Percentiles rank a stretch among this genome's conserved stretches.
Conservation (phyloP, 139 green algal species). For the Micractinium sp. region DNA sequence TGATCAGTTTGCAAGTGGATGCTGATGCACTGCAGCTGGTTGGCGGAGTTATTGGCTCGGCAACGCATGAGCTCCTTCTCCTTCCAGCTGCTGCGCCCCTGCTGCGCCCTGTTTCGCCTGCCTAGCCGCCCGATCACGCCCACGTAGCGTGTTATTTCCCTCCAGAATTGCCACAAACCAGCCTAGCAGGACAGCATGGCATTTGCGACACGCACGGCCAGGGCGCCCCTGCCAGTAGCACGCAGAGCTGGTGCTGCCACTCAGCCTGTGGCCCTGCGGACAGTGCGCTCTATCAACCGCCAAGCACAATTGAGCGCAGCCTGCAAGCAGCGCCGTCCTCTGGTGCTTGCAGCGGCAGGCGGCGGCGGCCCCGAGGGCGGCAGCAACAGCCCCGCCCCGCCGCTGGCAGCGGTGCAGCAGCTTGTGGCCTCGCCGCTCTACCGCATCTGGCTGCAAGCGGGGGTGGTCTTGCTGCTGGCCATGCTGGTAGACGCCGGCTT, state of each 20-base stretch:
- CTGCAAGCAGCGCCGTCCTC: background rate
- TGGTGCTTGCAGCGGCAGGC: background rate
- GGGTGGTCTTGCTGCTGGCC: slow-evolving; percentile 24
- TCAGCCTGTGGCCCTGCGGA: background rate
- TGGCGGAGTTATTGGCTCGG: background rate
- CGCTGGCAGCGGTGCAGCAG: background rate
- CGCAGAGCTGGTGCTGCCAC: background rate
- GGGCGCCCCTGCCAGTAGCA: background rate
- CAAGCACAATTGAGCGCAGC: background rate
- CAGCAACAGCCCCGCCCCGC: background rate
- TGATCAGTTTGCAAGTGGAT: background rate
- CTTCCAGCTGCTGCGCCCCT: background rate
- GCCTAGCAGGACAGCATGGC: background rate
- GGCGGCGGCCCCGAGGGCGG: background rate
- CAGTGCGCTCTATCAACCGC: too few species aligned
- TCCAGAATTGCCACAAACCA: background rate
- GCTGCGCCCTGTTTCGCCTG: background rate
- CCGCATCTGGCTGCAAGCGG: slow-evolving; percentile 6
- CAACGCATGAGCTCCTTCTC: background rate
- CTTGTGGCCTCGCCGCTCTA: slow-evolving; percentile 11
- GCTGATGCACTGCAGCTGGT: background rate
- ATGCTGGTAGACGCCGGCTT: slow-evolving; percentile 54
- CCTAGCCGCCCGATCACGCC: background rate
- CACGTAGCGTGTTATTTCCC: background rate
- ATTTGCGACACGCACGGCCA: background rate